phyloP scores from a whole-genome alignment of 768 basidiomycete species.

The Trametes meyenii region DNA sequence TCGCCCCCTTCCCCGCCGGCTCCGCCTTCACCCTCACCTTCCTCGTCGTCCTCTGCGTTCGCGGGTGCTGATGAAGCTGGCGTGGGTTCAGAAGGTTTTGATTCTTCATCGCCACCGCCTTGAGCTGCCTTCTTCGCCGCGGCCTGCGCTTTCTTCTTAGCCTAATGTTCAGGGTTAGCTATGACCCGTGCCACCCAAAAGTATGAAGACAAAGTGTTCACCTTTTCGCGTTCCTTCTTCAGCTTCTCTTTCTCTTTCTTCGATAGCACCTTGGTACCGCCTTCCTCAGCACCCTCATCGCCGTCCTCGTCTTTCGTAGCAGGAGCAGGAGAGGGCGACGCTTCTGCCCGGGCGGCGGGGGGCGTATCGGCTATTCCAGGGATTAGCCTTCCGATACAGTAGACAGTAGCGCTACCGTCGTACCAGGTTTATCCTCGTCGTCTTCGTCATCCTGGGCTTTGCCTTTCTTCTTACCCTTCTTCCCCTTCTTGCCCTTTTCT shows the following conservation, averaged over 20 bases:
- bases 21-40: constrained; percentile 72
- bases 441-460: constrained; percentile 35
- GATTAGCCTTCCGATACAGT: neutral
- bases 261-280: constrained; percentile 69
- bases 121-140: constrained; percentile 71
- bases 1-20: constrained; percentile 51
- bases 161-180: constrained; percentile 46
- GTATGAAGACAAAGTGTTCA: constrained; percentile 27
- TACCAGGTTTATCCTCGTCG: constrained; percentile 15
- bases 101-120: constrained; percentile 29
- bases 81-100: constrained; percentile 33
- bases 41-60: constrained; percentile 56
- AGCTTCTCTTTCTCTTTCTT: constrained; percentile 98
- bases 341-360: constrained; percentile 35
- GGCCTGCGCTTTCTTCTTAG: constrained; percentile 93
- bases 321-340: constrained; percentile 35
- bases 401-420: neutral
- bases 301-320: constrained; percentile 28
- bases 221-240: constrained; percentile 98
- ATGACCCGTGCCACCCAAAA: no score
- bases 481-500: constrained; percentile 38
- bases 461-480: constrained; percentile 45
- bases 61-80: constrained; percentile 36
- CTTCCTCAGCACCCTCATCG: constrained; percentile 50
- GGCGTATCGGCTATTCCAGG: neutral